Percentiles rank a stretch among this genome's conserved stretches.
Evolutionary conservation across 371 early-diverging fungal genomes (phyloP).

Genomic region (Massospora cicadina): DNA sequence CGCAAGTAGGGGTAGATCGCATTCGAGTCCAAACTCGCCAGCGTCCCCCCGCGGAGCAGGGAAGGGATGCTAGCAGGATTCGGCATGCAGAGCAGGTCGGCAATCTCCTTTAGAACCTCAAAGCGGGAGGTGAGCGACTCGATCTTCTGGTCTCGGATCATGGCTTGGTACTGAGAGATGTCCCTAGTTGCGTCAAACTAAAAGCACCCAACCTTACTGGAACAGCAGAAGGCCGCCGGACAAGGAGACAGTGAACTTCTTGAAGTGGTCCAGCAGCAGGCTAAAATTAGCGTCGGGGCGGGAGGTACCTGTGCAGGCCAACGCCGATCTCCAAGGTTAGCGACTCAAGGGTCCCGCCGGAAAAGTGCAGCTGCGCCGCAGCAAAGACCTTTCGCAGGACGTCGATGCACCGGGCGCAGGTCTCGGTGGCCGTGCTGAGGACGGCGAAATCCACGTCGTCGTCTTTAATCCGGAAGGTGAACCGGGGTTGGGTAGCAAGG

Average conservation of each 20-base stretch:
- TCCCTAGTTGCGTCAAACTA: constrained; percentile 32
- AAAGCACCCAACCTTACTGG: constrained; percentile 30
- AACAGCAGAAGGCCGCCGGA: constrained; percentile 74
- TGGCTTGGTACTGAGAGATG: constrained; percentile 80
- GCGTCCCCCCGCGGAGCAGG: constrained; percentile 56
- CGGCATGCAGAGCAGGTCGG: constrained; percentile 74
- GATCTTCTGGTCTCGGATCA: constrained; percentile 53
- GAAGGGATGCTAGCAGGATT: constrained; percentile 75
- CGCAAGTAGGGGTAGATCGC: constrained; percentile 67
- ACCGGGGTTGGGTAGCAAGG: constrained; percentile 43
- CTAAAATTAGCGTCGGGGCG: constrained; percentile 18
- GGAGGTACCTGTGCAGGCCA: constrained; percentile 45
- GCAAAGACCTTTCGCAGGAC: constrained; percentile 39
- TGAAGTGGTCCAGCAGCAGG: constrained; percentile 77
- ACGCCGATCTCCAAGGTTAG: constrained; percentile 62
- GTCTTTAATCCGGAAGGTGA: constrained; percentile 69
- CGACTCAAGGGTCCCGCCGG: constrained; percentile 58
- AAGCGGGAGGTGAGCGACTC: constrained; percentile 62
- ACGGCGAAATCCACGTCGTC: constrained; percentile 53
- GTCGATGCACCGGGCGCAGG: constrained; percentile 51
- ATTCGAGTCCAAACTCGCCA: constrained; percentile 57
- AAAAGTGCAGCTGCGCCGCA: constrained; percentile 36
- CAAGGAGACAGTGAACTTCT: constrained; percentile 63
- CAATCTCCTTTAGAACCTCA: constrained; percentile 78
- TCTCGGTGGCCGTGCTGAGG: constrained; percentile 40